Base-by-base conservation (phyloP, 202 grass and related monocot species). In the Saccharum hybrid region DNA sequence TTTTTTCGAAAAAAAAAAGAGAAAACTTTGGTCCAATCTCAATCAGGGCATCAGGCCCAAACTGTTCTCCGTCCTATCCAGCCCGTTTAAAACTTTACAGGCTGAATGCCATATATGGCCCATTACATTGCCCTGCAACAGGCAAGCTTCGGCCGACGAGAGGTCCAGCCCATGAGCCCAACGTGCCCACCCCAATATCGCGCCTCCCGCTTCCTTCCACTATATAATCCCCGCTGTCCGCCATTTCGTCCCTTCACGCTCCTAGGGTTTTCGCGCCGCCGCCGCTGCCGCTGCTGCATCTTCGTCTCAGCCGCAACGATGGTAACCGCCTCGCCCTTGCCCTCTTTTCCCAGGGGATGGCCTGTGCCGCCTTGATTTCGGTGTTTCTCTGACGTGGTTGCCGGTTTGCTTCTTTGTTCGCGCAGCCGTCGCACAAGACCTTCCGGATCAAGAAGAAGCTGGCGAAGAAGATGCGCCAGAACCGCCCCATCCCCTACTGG, bases 391-490 rank as follows among this genome's bases (percentile, higher is more conserved):
- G 43, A 90, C 39, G 5, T 19, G 51, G n/a, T 69, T 59, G 33
- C 41, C 16, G 11, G 6, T 2, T 28, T 33, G 74, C 1, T 28
- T 31, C 62, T 41, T 51, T 69, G 5, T 19, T 15, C 1, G 1
- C 38, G 66, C 79, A 97, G 94, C 94, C 94, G 88, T 97, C 94
- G 31, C 94, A 94, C 90, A 97, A 97, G 92, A 97, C 94, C 80
- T 97, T 97, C 86, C 85, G 75, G 63, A 97, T 97, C 83, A 97
- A 97, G 90, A 83, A 94, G 94, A 97, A 97, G 90, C 83, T 97
- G 88, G 94, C 94, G 79, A 94, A 97, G 94, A 97, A 94, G 92
- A 89, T 91, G 94, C 86, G 90, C 81, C 94, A 97, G 92, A 97
- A 97, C 84, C 88, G 94, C 71, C 94, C 94, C 77, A 97, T 97